Evolutionary conservation across 2,329 filamentous ascomycete genomes (phyloP).

Genomic region (Calonectria hawksworthii): DNA sequence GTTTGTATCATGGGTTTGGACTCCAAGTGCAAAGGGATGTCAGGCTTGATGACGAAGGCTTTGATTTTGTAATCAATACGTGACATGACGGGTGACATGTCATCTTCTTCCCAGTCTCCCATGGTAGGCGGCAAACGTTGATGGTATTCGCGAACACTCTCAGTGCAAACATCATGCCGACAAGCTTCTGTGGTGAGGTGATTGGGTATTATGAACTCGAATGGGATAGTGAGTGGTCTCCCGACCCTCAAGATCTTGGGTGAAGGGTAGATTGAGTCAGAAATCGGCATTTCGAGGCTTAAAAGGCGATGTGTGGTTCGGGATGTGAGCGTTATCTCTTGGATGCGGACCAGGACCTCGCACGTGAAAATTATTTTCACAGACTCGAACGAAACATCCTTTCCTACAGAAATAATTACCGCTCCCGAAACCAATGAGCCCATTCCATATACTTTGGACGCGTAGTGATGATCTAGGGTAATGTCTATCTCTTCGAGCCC

Average conservation of each 20-base stretch:
- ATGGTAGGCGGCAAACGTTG: not conserved
- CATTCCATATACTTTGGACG: not conserved
- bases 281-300: not conserved
- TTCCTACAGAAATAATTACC: not conserved
- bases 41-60: not conserved
- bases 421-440: not conserved
- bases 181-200: not conserved
- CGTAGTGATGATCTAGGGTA: not conserved
- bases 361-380: constrained; percentile 1
- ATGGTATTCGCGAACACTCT: not conserved
- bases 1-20: not conserved
- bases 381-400: not conserved
- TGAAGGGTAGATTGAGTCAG: not conserved
- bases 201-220: not conserved
- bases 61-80: constrained; percentile 2
- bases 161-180: not conserved
- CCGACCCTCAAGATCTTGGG: not conserved
- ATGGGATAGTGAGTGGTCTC: not conserved
- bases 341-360: not conserved
- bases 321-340: not conserved
- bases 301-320: not conserved
- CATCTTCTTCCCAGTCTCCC: not conserved
- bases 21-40: not conserved
- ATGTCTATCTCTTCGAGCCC: not conserved
- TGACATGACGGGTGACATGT: not conserved